These are phyloP conservation scores for Chamaecyparis obtusa DNA, from an alignment of 75 land plant species.

Conservation along the genomic window DNA sequence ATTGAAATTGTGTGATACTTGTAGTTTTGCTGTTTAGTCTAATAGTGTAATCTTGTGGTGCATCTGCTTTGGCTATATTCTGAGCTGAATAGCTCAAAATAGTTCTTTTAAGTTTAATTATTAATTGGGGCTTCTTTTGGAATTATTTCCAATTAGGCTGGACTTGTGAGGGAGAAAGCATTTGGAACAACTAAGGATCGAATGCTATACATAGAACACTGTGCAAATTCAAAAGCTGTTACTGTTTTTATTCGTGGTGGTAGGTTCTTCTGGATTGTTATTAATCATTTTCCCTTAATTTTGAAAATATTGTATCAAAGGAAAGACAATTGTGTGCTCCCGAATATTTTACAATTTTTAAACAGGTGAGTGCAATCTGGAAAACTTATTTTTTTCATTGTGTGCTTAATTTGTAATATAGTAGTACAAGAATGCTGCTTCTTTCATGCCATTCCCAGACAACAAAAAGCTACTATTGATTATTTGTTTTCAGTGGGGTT, in stretches of 20 bases:
- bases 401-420: not conserved
- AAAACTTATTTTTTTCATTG: not conserved
- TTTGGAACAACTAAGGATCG: slow-evolving; percentile 98
- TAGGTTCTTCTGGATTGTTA: slow-evolving; percentile 22
- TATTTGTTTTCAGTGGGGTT: not conserved
- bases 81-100: not conserved
- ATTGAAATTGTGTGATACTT: not conserved
- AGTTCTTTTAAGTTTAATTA: not conserved
- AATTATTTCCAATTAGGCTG: slow-evolving; percentile 54
- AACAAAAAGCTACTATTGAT: not conserved
- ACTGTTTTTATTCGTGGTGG: slow-evolving; percentile 98
- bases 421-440: not conserved
- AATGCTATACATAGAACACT: slow-evolving; percentile 97
- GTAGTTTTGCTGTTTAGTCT: not conserved
- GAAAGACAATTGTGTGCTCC: not conserved
- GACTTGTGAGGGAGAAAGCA: slow-evolving; percentile 90
- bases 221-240: slow-evolving; percentile 96
- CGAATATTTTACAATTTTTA: not conserved
- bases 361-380: not conserved
- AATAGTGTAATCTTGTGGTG: not conserved
- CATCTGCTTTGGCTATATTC: not conserved
- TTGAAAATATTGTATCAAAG: not conserved
- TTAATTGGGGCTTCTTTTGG: not conserved
- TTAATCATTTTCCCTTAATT: not conserved
- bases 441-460: not conserved